Evolutionary conservation across 2,329 filamentous ascomycete genomes (phyloP), one percentile per base, ranked within the genome.

Genomic region (Hypoxylon sp.): DNA sequence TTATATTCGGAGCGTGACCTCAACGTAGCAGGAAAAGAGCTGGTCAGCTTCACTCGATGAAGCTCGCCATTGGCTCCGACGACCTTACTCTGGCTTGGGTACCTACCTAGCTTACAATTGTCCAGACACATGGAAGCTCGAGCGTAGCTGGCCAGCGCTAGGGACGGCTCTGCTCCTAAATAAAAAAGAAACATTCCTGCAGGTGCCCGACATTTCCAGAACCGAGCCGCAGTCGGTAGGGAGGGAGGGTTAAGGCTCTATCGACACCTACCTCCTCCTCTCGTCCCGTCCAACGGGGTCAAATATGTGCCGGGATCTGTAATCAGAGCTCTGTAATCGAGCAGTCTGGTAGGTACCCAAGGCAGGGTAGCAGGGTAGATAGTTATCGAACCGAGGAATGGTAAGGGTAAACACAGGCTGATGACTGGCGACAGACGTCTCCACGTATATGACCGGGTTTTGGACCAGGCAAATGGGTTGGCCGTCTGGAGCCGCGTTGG

Each of bases 1-100:
- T 58, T 58, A 58, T 53, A 46, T 46, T 35, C 26, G 13, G 21
- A 20, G 18, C 26, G 53, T 31, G 46, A 50, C 47, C 46, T 33
- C 6, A 29, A 33, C 17, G 13, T 13, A 15, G 27, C 20, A 33
- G 7, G 43, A 21, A 4, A n/a, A n/a, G n/a, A n/a, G n/a, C n/a
- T n/a, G 11, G 24, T 4, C 18, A 35, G 24, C 18, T n/a, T 15
- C 21, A 9, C 15, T n/a, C 20, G n/a, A n/a, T 17, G 38, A 9
- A 23, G 38, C 38, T 24, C 18, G 21, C 21, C 38, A 42, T 42
- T 42, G 38, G 38, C 26, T 17, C 3, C 51, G 35, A 42, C 26
- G 51, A 35, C 43, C 40, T 33, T 48, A 48, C 43, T 21, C 20
- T 43, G 40, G 40, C 48, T 27, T 27, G 40, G 29, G 38, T n/a